Evolutionary conservation across 176 grass and related monocot species (phyloP).

Genomic region (Puya raimondii): DNA sequence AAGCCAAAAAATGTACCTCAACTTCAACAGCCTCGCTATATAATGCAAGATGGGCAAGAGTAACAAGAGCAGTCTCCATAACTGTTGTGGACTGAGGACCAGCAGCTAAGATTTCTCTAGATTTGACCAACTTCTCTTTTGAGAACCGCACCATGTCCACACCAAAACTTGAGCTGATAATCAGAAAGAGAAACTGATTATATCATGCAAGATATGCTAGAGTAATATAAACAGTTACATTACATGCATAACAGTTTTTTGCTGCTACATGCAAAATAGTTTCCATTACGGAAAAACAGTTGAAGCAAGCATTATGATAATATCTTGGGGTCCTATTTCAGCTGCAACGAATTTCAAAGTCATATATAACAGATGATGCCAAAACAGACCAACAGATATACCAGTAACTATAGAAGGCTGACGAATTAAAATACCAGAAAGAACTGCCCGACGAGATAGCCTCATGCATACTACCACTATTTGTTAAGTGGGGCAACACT

Average conservation of each 20-base stretch:
- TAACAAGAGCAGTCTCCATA: slow-evolving; percentile 76
- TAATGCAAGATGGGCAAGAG: slow-evolving; percentile 65
- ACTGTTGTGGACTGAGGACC: slow-evolving; percentile 37
- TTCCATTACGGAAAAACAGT: too few relatives aligned
- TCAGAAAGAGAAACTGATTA: slow-evolving; percentile 16
- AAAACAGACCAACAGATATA: too few relatives aligned
- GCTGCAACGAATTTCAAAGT: too few relatives aligned
- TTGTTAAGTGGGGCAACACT: too few relatives aligned
- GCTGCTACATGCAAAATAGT: too few relatives aligned
- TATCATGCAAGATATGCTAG: background rate
- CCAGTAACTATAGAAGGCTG: too few relatives aligned
- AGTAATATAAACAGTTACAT: slow-evolving; percentile 8
- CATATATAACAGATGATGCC: too few relatives aligned
- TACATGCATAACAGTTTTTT: background rate
- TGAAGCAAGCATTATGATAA: too few relatives aligned
- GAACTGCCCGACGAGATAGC: too few relatives aligned
- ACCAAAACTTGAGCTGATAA: slow-evolving; percentile 66
- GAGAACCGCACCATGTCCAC: slow-evolving; percentile 67
- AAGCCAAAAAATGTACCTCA: slow-evolving; percentile 47
- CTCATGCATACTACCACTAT: too few relatives aligned
- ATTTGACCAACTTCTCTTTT: slow-evolving; percentile 45
- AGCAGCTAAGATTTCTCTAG: slow-evolving; percentile 51
- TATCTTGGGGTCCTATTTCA: too few relatives aligned
- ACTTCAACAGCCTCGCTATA: slow-evolving; percentile 78
- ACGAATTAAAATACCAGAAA: too few relatives aligned